Evolutionary conservation across 1,139 yeast species (phyloP), one percentile per base, ranked within the genome.

Genomic region (Sugiyamaella japonica): DNA sequence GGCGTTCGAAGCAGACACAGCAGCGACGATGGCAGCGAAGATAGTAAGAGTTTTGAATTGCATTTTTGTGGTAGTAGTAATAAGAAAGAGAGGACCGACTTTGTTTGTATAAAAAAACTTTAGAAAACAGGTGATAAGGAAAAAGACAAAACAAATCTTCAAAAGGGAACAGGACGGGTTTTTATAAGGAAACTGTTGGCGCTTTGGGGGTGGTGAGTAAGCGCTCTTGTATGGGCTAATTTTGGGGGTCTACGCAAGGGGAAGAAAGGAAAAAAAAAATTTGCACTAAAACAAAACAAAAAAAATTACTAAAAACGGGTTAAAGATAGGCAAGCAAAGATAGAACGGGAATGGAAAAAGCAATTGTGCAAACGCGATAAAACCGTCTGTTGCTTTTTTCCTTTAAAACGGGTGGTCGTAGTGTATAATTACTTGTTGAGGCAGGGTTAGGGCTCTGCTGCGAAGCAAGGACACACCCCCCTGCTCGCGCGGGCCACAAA

Each of bases 41-140:
- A 76, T 72, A 66, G 80, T 72, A 66, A 81, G 72, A 70, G 73
- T 66, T 72, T 79, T 77, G 84, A 82, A 81, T 77, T 83, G 85
- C 87, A 83, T 82, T 77, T 61, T 72, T 54, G 42, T 41, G 60
- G 48, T 46, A 20, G 5, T 20, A 20, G 25, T 20, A 20, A 6
- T 20, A 3, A 3, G 43, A 37, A 29, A 47, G 41, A 31, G 38
- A 41, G 39, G 29, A 20, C 25, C 25, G 25, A 37, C 48, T 53
- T 40, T 31, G 41, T 16, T 28, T 23, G 23, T 42, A 10, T 44
- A 32, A 46, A 40, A 20, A 6, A 20, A 20, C n/a, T 31, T 13
- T 44, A 28, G 25, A 47, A 47, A 47, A 47, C 13, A 13, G 28
- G 37, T 16, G 43, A 39, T 42, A 49, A 50, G 39, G 41, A 38